These are phyloP conservation scores for Luffa aegyptiaca DNA, from an alignment of 306 rosid genomes.

Conservation along the genomic window DNA sequence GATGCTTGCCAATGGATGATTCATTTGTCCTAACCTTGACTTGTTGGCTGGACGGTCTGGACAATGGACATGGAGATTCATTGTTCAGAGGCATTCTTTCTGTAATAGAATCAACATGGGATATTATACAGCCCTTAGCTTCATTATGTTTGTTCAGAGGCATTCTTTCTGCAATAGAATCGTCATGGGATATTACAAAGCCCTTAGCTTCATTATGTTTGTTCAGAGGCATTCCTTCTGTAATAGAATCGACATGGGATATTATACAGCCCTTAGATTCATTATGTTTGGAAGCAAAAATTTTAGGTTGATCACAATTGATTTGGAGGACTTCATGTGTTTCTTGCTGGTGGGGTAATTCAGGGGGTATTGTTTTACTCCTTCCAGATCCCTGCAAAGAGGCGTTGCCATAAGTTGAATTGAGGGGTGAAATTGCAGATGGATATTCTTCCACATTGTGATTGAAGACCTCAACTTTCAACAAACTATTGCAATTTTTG, in stretches of 20 bases:
- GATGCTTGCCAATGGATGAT: conserved; percentile 29
- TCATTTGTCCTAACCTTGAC: conserved; percentile 25
- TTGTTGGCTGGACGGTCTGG: conserved; percentile 18
- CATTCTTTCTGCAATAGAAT: conserved; percentile 25
- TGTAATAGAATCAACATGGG: conserved; percentile 18
- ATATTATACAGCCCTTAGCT: conserved; percentile 1
- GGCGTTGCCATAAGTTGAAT: conserved; percentile 25
- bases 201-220: conserved; percentile 26
- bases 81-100: conserved; percentile 23
- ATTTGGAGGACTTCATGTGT: conserved; percentile 29
- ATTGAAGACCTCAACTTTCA: conserved; percentile 33
- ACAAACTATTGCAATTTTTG: conserved; percentile 47
- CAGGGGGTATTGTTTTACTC: conserved; percentile 23
- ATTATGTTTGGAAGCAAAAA: conserved; percentile 26
- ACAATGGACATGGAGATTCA: conserved; percentile 33
- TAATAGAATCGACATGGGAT: conserved; percentile 17
- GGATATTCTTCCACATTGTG: conserved; percentile 26
- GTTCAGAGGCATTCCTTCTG: conserved; percentile 25
- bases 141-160: conserved; percentile 30
- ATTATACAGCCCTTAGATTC: conserved; percentile 13
- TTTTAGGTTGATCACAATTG: conserved; percentile 17
- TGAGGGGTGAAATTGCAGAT: conserved; percentile 14
- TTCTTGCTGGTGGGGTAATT: conserved; percentile 19
- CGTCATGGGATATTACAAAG: conserved; percentile 11
- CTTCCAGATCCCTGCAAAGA: conserved; percentile 23